phyloP scores from a whole-genome alignment of 140 eudicot species.

The Bidens hawaiensis region DNA sequence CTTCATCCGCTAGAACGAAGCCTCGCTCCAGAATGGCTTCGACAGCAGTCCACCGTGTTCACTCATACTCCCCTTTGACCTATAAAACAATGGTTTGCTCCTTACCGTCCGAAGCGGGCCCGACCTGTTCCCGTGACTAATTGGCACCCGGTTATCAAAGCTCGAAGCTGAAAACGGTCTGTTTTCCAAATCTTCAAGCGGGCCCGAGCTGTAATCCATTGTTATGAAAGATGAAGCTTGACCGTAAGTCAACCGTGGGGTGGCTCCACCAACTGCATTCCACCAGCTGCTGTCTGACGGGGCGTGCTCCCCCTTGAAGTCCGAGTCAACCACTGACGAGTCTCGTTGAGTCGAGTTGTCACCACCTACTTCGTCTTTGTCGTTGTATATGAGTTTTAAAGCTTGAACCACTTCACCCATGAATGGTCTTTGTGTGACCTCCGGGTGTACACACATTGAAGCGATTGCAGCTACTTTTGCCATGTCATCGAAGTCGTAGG shows the following conservation, averaged over 20 bases:
- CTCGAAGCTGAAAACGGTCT: conserved; percentile 67
- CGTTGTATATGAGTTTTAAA: conserved; percentile 78
- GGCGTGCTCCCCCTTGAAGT: conserved; percentile 60
- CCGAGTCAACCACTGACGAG: conserved; percentile 66
- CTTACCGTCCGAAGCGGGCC: conserved; percentile 85
- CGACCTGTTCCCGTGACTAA: conserved; percentile 65
- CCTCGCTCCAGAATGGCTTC: conserved; percentile 57
- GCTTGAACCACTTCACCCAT: conserved; percentile 99
- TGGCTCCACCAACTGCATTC: conserved; percentile 61
- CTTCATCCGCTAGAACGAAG: conserved; percentile 41
- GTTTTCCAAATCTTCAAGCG: conserved; percentile 65
- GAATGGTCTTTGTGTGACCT: conserved; percentile 94
- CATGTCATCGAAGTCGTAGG: conserved; percentile 69
- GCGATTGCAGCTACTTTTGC: conserved; percentile 96
- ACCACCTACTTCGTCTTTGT: conserved; percentile 60
- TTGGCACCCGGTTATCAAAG: conserved; percentile 45
- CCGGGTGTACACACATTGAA: conserved; percentile 93
- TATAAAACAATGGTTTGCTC: conserved; percentile 62
- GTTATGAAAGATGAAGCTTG: conserved; percentile 73
- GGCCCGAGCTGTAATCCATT: conserved; percentile 92
- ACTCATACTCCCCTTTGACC: conserved; percentile 78
- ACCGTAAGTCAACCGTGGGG: conserved; percentile 59
- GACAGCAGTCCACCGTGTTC: conserved; percentile 67
- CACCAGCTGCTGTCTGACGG: conserved; percentile 95
- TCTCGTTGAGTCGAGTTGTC: conserved; percentile 64